Conservation (phyloP, 225 moss, liverwort and hornwort species). For the Bryum argenteum region DNA sequence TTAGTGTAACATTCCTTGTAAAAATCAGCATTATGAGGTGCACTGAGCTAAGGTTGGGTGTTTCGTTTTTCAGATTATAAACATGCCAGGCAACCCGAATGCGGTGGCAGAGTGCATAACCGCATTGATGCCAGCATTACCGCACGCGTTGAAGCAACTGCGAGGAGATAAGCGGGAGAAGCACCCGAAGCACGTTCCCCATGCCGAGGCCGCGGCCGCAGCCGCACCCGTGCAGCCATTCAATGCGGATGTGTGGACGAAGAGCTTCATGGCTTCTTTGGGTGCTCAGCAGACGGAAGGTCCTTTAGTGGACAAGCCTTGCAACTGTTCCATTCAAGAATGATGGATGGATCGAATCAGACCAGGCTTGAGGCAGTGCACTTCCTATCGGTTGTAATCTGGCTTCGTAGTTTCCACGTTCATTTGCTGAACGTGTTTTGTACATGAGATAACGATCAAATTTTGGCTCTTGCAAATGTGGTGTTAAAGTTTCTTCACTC, state of each 20-base stretch:
- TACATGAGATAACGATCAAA: no score
- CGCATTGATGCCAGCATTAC: slow-evolving; percentile 88
- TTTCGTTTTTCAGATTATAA: slow-evolving; percentile 70
- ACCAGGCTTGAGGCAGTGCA: no score
- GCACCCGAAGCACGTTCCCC: slow-evolving; percentile 91
- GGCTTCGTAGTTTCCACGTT: no score
- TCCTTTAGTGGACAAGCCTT: slow-evolving; percentile 54
- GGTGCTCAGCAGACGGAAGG: slow-evolving; percentile 24
- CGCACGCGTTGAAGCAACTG: slow-evolving; percentile 88
- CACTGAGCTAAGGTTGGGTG: neutral
- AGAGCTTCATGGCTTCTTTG: slow-evolving; percentile 60
- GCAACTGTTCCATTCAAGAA: slow-evolving; percentile 57
- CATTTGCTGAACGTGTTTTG: no score
- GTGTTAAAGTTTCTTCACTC: no score
- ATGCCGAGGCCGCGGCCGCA: slow-evolving; percentile 35
- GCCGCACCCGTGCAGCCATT: slow-evolving; percentile 25
- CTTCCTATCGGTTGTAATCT: no score
- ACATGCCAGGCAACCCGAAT: slow-evolving; percentile 99
- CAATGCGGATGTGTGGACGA: slow-evolving; percentile 78
- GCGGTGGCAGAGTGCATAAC: slow-evolving; percentile 91
- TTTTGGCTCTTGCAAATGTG: no score
- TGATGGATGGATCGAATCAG: neutral
- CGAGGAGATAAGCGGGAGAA: slow-evolving; percentile 96
- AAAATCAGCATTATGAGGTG: no score
- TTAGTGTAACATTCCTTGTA: no score